Evolutionary conservation across 345 rosid species (phyloP).

Genomic region (Euphorbia lathyris): DNA sequence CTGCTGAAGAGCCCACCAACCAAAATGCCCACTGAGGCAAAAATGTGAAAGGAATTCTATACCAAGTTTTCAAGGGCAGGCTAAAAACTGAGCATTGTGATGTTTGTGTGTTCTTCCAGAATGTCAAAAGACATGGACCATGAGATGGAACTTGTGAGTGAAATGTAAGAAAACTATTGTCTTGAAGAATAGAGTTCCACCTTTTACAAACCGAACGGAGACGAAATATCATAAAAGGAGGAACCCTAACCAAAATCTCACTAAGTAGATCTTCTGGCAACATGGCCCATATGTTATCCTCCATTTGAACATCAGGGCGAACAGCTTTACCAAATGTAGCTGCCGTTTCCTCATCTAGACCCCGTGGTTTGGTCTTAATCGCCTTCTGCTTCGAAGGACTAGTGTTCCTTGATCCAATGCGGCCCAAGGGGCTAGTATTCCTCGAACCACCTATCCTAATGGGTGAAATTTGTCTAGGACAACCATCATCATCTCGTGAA

Average conservation of each 20-base stretch:
- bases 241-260: conserved; percentile 86
- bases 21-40: conserved; percentile 95
- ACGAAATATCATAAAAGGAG: conserved; percentile 89
- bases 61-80: conserved; percentile 87
- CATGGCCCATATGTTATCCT: conserved; percentile 91
- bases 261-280: conserved; percentile 89
- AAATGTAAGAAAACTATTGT: conserved; percentile 78
- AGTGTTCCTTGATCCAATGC: conserved; percentile 74
- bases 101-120: conserved; percentile 85
- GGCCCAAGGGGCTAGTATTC: conserved; percentile 70
- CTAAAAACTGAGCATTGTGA: conserved; percentile 91
- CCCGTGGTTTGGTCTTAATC: conserved; percentile 88
- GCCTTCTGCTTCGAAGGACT: conserved; percentile 86
- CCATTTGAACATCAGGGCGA: conserved; percentile 78
- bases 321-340: conserved; percentile 73
- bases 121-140: conserved; percentile 87
- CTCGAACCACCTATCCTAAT: conserved; percentile 63
- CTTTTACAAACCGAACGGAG: conserved; percentile 80
- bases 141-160: conserved; percentile 60
- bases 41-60: conserved; percentile 78
- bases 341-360: conserved; percentile 82
- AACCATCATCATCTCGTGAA: conserved; percentile 40
- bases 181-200: conserved; percentile 92
- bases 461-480: conserved; percentile 59
- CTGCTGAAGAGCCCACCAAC: conserved; percentile 90